These are phyloP conservation scores for Postia placenta DNA, from an alignment of 768 basidiomycete species.

Conservation along the genomic window DNA sequence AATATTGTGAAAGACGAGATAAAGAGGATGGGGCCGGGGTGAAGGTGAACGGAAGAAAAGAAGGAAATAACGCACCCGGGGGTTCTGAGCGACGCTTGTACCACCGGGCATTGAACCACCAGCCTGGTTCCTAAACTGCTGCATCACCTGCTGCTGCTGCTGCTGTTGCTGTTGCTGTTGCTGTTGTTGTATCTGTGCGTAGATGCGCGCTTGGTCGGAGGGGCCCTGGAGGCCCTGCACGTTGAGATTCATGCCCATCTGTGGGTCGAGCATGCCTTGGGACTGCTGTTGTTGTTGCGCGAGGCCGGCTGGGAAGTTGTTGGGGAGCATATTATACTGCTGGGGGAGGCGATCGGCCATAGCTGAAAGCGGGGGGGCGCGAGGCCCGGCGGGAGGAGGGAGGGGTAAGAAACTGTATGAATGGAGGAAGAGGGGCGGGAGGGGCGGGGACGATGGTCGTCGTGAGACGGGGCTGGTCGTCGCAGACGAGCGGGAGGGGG, in stretches of 20 bases:
- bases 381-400: slow-evolving; percentile 16
- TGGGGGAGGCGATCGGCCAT: slow-evolving; percentile 56
- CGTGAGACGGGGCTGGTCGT: too few species aligned
- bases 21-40: slow-evolving; percentile 1
- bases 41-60: background rate
- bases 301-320: slow-evolving; percentile 41
- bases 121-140: slow-evolving; percentile 6
- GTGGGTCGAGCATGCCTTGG: slow-evolving; percentile 33
- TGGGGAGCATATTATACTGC: slow-evolving; percentile 49
- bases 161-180: slow-evolving; percentile 32
- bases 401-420: slow-evolving; percentile 14
- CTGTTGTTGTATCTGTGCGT: slow-evolving; percentile 52
- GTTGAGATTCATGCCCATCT: slow-evolving; percentile 9
- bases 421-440: slow-evolving; percentile 8
- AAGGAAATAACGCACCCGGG: slow-evolving; percentile 12
- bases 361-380: too few species aligned
- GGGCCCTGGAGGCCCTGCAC: slow-evolving; percentile 23
- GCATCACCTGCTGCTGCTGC: slow-evolving; percentile 12
- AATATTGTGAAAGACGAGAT: background rate
- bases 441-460: slow-evolving; percentile 13
- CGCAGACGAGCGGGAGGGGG: too few species aligned
- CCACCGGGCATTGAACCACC: slow-evolving; percentile 2
- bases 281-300: slow-evolving; percentile 38
- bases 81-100: slow-evolving; percentile 5
- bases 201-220: slow-evolving; percentile 45